A percentile compares a stretch with the other conserved stretches of the same genome.
These are phyloP conservation scores for Forsythia viridissima DNA, from an alignment of 257 asterid genomes.

Conservation along the genomic window DNA sequence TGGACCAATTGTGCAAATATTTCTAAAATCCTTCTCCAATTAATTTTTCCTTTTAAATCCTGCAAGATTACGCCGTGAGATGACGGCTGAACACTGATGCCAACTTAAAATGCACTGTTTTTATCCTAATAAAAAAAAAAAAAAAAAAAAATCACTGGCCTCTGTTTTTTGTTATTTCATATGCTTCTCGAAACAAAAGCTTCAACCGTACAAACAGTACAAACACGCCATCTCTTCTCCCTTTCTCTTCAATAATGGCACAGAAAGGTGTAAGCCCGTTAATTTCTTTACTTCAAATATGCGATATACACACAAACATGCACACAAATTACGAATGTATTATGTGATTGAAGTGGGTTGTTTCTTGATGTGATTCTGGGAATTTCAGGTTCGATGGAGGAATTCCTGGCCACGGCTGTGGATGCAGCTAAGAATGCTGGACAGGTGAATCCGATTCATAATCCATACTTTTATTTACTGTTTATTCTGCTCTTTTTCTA, in stretches of 20 bases:
- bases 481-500: neutral
- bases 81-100: too few relatives aligned
- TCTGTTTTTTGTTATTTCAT: neutral
- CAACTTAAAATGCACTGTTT: too few relatives aligned
- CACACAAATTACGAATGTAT: neutral
- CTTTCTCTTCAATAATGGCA: conserved; percentile 36
- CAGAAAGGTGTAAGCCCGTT: conserved; percentile 37
- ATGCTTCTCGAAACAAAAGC: neutral
- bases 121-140: neutral
- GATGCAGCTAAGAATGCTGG: conserved; percentile 79
- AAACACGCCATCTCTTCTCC: neutral
- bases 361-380: conserved; percentile 11
- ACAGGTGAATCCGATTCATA: conserved; percentile 40
- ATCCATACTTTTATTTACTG: neutral
- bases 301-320: neutral
- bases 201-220: neutral
- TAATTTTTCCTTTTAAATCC: too few relatives aligned
- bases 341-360: neutral
- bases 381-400: conserved; percentile 51
- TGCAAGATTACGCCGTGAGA: too few relatives aligned
- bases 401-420: conserved; percentile 64
- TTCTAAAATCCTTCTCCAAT: too few relatives aligned
- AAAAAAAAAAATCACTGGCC: neutral
- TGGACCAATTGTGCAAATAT: too few relatives aligned
- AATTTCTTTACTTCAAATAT: neutral